Evolutionary conservation across 2,329 filamentous ascomycete genomes (phyloP), one percentile per base, ranked within the genome.

Genomic region (Ilyonectria mors-panacis): DNA sequence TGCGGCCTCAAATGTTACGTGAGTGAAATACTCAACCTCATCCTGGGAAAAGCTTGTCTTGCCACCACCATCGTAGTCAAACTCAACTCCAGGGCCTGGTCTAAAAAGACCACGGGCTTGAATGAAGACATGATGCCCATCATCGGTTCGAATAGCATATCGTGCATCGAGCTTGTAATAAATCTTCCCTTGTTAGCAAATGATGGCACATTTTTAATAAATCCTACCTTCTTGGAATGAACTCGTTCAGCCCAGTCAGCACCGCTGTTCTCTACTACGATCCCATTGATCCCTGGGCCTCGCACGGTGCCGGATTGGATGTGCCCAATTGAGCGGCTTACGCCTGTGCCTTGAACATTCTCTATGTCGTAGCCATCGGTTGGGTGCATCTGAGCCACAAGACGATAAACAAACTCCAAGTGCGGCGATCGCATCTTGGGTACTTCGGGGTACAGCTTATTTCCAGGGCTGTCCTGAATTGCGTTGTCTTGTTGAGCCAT

Each of bases 121-220:
- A 21, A 58, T 35, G 37, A 44, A 63, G n/a, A 63, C 35, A 21
- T 58, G 35, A 3, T 63, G 54, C n/a, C 54, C 61, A 17, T 63
- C 61, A 6, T 30, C 15, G 3, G 55, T 63, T 10, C n/a, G n/a
- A 17, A 63, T 48, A 6, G 54, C 33, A 19, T 63, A 63, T 12
- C 61, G 39, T 28, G 54, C 60, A 33, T 63, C 60, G 1, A 63
- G 53, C 21, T 58, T 63, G 53, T 57, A 63, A 17, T 63, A 63
- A 6, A 63, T 58, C 60, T 58, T 7, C 3, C 8, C 12, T 19
- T 21, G 37, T 56, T 28, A 35, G 55, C 15, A 57, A 13, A 4
- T 13, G 3, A 8, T 28, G 23, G 28, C 9, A 3, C 6, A 42
- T 42, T 0, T 23, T 35, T 6, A 15, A 12, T 12, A 35, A 26